phyloP scores from a whole-genome alignment of 768 basidiomycete species.

The Favolaschia claudopus region DNA sequence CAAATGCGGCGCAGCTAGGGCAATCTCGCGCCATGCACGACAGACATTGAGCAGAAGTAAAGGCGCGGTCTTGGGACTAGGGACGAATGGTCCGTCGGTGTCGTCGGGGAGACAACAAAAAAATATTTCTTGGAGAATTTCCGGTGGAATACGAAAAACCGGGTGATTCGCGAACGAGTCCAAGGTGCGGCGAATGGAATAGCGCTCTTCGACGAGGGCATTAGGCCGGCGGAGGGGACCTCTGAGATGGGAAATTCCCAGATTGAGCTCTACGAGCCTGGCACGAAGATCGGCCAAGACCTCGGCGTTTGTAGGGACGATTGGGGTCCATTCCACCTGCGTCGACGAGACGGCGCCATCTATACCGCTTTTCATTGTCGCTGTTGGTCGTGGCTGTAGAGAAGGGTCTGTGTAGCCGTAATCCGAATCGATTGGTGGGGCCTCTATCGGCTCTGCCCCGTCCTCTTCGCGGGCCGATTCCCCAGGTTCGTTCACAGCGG shows the following conservation, averaged over 20 bases:
- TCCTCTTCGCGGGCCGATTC: no score
- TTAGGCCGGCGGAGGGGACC: conserved; percentile 8
- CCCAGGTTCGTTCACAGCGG: no score
- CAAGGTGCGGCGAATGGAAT: conserved; percentile 1
- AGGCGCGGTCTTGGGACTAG: conserved; percentile 5
- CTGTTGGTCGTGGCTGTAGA: no score
- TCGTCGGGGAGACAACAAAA: conserved; percentile 9
- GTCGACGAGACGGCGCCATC: no score
- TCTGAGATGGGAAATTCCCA: conserved; percentile 12
- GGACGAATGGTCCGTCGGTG: neutral
- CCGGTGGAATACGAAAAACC: conserved; percentile 9
- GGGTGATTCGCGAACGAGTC: conserved; percentile 12
- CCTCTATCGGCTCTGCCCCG: no score
- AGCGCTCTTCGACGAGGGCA: conserved; percentile 9
- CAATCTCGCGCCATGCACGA: conserved; percentile 6
- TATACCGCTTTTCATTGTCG: conserved; percentile 51
- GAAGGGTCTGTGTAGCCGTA: no score
- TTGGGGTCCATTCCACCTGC: neutral
- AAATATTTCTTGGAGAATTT: conserved; percentile 17
- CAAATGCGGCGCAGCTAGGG: conserved; percentile 10
- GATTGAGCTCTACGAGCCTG: conserved; percentile 9
- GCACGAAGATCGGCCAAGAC: conserved; percentile 4
- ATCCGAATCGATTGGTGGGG: no score
- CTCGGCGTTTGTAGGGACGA: neutral
- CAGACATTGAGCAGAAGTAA: conserved; percentile 9